A percentile compares a stretch with the other conserved stretches of the same genome.
Evolutionary conservation across 257 asterid species (phyloP).

Genomic region (Solanum medicagineum): DNA sequence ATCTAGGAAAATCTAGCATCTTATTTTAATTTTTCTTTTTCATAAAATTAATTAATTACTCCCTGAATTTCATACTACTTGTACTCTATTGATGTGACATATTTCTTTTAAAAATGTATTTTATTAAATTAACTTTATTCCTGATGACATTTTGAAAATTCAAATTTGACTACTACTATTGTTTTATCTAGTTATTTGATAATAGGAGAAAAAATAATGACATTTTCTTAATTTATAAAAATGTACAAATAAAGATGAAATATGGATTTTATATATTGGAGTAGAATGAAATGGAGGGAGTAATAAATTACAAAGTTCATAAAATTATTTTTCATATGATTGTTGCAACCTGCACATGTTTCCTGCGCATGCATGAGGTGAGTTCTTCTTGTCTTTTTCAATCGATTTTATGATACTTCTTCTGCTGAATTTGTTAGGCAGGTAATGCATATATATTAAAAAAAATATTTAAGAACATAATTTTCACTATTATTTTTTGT

Average conservation of each 20-base stretch:
- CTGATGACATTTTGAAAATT: too few relatives aligned
- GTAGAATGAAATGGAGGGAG: too few relatives aligned
- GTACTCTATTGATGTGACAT: background rate
- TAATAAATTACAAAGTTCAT: background rate
- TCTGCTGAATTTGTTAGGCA: too few relatives aligned
- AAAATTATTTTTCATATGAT: background rate
- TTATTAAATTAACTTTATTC: background rate
- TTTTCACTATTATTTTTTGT: too few relatives aligned
- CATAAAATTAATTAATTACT: background rate
- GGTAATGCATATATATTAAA: too few relatives aligned
- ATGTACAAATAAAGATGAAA: too few relatives aligned
- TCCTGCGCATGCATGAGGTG: background rate
- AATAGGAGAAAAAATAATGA: too few relatives aligned
- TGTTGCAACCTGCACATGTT: background rate
- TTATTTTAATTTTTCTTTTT: background rate
- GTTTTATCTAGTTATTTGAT: too few relatives aligned
- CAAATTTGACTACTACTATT: too few relatives aligned
- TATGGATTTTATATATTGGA: too few relatives aligned
- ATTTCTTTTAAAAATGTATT: background rate
- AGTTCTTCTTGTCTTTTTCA: background rate
- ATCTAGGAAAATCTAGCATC: background rate
- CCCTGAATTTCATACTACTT: background rate
- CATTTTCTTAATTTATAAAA: too few relatives aligned
- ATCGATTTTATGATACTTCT: background rate
- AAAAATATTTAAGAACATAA: too few relatives aligned